Percentiles rank a stretch among this genome's conserved stretches.
phyloP scores from a whole-genome alignment of 2,329 filamentous ascomycete species.

The Ophiosphaerella herpotricha region DNA sequence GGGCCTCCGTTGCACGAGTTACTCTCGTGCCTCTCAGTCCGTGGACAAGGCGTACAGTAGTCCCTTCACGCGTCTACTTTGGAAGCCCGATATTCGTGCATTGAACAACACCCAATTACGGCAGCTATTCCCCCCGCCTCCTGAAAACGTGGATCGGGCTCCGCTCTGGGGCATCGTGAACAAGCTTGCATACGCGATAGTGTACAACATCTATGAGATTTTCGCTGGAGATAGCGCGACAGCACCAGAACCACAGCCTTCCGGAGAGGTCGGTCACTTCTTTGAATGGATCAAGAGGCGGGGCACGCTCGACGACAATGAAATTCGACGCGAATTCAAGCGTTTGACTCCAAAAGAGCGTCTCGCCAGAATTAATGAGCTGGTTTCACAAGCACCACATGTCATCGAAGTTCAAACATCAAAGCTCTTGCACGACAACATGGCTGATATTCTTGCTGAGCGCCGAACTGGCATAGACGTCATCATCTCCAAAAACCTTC shows the following conservation, averaged over 20 bases:
- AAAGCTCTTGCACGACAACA: not conserved
- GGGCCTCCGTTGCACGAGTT: no score
- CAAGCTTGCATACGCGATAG: no score
- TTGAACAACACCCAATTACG: no score
- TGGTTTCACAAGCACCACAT: not conserved
- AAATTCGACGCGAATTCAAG: not conserved
- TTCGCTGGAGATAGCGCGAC: not conserved
- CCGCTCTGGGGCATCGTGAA: no score
- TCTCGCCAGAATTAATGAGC: not conserved
- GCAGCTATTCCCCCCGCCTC: no score
- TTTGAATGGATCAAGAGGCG: not conserved
- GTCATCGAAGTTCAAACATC: not conserved
- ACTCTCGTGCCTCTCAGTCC: no score
- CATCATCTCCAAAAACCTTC: not conserved
- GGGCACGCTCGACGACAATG: not conserved
- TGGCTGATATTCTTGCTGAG: not conserved
- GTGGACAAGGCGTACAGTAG: no score
- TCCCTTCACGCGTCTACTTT: no score
- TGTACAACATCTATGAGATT: not conserved
- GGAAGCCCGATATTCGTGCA: no score
- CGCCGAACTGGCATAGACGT: not conserved
- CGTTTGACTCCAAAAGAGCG: not conserved
- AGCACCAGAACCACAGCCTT: not conserved
- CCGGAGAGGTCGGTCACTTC: not conserved
- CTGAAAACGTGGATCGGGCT: no score